phyloP scores from a whole-genome alignment of 1,284 basidiomycete genomes.

The Ceratorhiza oryzae-sativae region DNA sequence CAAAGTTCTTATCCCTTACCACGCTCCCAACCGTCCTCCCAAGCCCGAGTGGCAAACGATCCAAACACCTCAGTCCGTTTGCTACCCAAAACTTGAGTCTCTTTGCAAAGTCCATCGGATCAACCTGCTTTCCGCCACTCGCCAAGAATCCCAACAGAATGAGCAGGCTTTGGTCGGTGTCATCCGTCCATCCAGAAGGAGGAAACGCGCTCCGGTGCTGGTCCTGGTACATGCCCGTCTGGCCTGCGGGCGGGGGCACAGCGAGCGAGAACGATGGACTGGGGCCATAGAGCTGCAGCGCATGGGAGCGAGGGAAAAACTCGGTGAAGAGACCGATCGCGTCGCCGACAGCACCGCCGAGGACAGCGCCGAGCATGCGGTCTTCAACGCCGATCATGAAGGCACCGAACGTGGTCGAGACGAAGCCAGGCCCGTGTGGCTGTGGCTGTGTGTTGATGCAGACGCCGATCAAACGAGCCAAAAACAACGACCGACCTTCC shows the following conservation, averaged over 20 bases:
- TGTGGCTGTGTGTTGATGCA: no score
- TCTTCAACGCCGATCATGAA: background rate
- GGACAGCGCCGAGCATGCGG: slow-evolving; percentile 16
- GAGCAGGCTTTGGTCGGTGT: slow-evolving; percentile 37
- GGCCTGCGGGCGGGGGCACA: slow-evolving; percentile 2
- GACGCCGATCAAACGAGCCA: background rate
- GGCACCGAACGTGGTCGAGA: background rate
- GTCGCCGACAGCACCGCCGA: slow-evolving; percentile 37
- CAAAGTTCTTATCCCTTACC: slow-evolving; percentile 16
- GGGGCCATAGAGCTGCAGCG: slow-evolving; percentile 26
- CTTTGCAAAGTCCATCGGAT: slow-evolving; percentile 32
- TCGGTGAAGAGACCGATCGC: slow-evolving; percentile 37
- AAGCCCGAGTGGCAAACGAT: slow-evolving; percentile 38
- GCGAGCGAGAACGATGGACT: slow-evolving; percentile 27
- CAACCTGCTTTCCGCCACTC: slow-evolving; percentile 17
- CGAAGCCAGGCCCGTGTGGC: background rate
- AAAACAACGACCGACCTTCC: no score
- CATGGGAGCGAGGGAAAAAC: slow-evolving; percentile 11
- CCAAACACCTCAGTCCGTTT: slow-evolving; percentile 33
- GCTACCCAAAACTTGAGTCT: slow-evolving; percentile 38
- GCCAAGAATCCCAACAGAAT: slow-evolving; percentile 37
- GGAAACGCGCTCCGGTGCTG: slow-evolving; percentile 27
- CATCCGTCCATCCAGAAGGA: slow-evolving; percentile 38
- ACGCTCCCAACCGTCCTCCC: slow-evolving; percentile 39
- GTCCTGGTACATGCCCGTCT: slow-evolving; percentile 24